These are phyloP conservation scores for Chondrus crispus DNA, from an alignment of 23 red algal species.

Conservation along the genomic window DNA sequence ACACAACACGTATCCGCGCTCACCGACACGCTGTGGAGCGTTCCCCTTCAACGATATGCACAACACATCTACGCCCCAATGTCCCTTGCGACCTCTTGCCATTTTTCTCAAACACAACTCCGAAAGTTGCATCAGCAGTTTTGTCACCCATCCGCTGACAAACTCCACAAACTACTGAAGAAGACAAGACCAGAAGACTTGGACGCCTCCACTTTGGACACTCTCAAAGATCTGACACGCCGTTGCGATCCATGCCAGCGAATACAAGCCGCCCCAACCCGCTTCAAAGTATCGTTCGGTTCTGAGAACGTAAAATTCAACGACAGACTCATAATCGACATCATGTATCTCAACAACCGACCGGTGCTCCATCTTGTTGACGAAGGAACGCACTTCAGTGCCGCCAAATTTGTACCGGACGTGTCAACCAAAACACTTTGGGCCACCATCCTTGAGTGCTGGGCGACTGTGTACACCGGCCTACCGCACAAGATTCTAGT, in stretches of 20 bases:
- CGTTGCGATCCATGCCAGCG: not conserved
- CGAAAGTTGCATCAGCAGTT: not conserved
- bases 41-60: not conserved
- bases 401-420: not conserved
- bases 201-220: not conserved
- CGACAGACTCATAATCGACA: not conserved
- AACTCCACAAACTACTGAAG: conserved; percentile 6
- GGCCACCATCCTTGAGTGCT: conserved; percentile 7
- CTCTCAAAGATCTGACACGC: not conserved
- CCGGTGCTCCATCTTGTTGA: conserved; percentile 14
- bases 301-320: not conserved
- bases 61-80: not conserved
- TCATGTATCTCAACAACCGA: not conserved
- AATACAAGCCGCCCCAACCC: not conserved
- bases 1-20: too few relatives aligned
- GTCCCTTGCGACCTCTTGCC: not conserved
- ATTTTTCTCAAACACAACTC: not conserved
- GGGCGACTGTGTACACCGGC: not conserved
- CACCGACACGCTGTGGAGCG: not conserved
- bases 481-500: not conserved
- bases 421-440: conserved; percentile 10
- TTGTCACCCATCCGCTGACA: not conserved
- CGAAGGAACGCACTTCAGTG: not conserved
- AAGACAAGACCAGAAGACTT: not conserved
- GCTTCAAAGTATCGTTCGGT: not conserved